A percentile compares a stretch with the other conserved stretches of the same genome.
These are phyloP conservation scores for Phascolomyces articulosus DNA, from an alignment of 371 early-diverging fungal genomes.

Conservation along the genomic window DNA sequence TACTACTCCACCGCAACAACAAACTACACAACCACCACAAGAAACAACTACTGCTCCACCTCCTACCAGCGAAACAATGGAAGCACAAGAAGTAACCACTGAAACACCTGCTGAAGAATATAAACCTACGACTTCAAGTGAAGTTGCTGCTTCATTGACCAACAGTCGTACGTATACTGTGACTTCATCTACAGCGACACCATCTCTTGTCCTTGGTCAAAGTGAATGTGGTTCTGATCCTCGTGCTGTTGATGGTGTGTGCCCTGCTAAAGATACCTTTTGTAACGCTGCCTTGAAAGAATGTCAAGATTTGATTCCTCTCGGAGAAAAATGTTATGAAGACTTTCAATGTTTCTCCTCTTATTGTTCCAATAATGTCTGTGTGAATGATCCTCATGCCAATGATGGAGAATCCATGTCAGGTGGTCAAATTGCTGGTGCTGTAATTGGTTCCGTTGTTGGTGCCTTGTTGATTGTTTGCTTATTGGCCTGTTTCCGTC, in stretches of 20 bases:
- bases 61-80: background rate
- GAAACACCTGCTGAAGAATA: background rate
- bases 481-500: constrained; percentile 8
- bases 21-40: background rate
- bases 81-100: background rate
- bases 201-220: constrained; percentile 28
- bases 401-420: constrained; percentile 3
- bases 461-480: constrained; percentile 22
- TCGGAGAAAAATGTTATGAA: constrained; percentile 25
- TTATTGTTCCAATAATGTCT: constrained; percentile 19
- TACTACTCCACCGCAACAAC: background rate
- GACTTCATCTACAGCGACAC: constrained; percentile 35
- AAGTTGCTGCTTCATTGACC: constrained; percentile 3
- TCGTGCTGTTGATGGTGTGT: constrained; percentile 22
- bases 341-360: constrained; percentile 34
- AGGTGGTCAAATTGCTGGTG: constrained; percentile 36
- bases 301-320: constrained; percentile 17
- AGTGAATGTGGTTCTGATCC: constrained; percentile 31
- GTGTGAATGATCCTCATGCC: background rate
- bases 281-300: constrained; percentile 30
- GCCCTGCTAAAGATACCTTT: constrained; percentile 19
- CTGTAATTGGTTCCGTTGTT: constrained; percentile 24
- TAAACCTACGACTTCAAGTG: background rate
- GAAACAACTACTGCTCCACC: background rate
- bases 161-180: constrained; percentile 16